phyloP scores from a whole-genome alignment of 306 rosid genomes.

The Lathyrus oleraceus region DNA sequence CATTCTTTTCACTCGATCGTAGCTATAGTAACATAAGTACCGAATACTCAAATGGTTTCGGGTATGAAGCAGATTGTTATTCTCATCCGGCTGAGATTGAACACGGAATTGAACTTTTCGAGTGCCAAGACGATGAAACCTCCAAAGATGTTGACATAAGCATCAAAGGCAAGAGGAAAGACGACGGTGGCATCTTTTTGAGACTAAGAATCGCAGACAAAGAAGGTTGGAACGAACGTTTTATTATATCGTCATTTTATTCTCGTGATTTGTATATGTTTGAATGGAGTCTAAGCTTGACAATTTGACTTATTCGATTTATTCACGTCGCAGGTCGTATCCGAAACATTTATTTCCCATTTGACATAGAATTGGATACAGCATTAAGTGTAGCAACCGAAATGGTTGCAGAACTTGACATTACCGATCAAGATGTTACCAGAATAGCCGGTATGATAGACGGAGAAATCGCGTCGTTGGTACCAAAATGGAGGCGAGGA shows the following conservation, averaged over 20 bases:
- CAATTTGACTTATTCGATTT: neutral
- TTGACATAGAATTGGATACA: constrained; percentile 75
- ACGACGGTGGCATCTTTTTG: constrained; percentile 68
- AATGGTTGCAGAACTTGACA: constrained; percentile 92
- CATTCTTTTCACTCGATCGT: constrained; percentile 45
- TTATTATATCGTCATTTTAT: constrained; percentile 15
- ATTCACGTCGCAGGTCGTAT: constrained; percentile 59
- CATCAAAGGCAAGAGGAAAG: constrained; percentile 74
- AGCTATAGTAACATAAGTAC: constrained; percentile 50
- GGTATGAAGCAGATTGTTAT: constrained; percentile 59
- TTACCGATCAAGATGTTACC: constrained; percentile 80
- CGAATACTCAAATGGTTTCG: constrained; percentile 53
- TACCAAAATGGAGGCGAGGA: constrained; percentile 77
- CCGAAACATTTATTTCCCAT: constrained; percentile 84
- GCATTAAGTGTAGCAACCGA: constrained; percentile 88
- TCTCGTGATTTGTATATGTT: constrained; percentile 7
- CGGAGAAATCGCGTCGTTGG: constrained; percentile 79
- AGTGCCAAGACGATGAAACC: constrained; percentile 65
- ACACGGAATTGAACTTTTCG: constrained; percentile 79
- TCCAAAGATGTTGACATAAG: constrained; percentile 68
- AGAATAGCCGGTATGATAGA: constrained; percentile 94
- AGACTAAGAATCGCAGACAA: constrained; percentile 88
- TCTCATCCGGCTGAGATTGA: constrained; percentile 57
- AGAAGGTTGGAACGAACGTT: constrained; percentile 59
- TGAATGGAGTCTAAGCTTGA: constrained; percentile 23